These are phyloP conservation scores for Zizania palustris DNA, from an alignment of 202 grass and related monocot genomes.

Conservation along the genomic window DNA sequence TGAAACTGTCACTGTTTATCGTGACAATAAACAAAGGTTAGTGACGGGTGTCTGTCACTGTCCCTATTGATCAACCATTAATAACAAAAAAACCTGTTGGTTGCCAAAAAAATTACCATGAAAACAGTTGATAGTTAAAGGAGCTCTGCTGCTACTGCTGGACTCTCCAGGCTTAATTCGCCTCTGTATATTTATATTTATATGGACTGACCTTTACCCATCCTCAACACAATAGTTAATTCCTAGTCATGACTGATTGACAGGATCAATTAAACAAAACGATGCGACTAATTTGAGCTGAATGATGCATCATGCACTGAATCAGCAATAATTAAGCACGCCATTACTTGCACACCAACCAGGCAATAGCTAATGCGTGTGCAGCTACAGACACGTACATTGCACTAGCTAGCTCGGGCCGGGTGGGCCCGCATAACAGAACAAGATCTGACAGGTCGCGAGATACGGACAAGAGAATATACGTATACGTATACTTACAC, in stretches of 20 bases:
- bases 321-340: slow-evolving; percentile 36
- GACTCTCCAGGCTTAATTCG: too few relatives aligned
- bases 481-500: background rate
- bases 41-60: too few relatives aligned
- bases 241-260: background rate
- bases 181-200: too few relatives aligned
- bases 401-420: background rate
- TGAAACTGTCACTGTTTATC: too few relatives aligned
- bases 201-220: background rate
- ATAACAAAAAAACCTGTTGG: too few relatives aligned
- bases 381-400: background rate
- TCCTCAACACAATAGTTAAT: background rate
- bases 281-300: background rate
- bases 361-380: slow-evolving; percentile 15
- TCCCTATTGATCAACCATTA: too few relatives aligned
- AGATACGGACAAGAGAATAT: slow-evolving; percentile 25
- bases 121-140: too few relatives aligned
- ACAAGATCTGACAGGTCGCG: slow-evolving; percentile 51
- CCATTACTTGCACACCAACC: slow-evolving; percentile 42
- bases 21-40: too few relatives aligned
- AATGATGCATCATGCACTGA: background rate
- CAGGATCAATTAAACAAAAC: slow-evolving; percentile 22
- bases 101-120: too few relatives aligned
- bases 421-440: slow-evolving; percentile 23
- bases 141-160: background rate